Evolutionary conservation across 352 stramenopile genomes (phyloP).

Genomic region (Phytophthora constricta): DNA sequence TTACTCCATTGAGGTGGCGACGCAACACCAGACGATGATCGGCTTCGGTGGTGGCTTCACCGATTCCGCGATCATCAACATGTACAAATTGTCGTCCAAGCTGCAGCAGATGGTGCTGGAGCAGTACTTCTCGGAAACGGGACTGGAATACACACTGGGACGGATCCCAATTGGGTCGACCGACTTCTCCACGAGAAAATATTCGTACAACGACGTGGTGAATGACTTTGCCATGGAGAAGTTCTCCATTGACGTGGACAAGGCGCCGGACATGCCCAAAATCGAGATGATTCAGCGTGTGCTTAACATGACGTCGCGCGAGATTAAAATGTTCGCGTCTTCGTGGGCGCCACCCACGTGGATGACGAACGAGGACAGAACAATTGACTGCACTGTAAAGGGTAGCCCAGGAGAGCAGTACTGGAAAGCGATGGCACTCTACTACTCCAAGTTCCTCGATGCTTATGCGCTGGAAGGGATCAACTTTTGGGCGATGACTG

Average conservation of each 20-base stretch:
- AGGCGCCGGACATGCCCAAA: constrained; percentile 32
- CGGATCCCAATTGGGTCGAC: constrained; percentile 70
- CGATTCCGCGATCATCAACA: constrained; percentile 63
- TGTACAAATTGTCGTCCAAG: constrained; percentile 50
- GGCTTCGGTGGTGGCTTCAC: constrained; percentile 85
- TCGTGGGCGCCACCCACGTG: constrained; percentile 71
- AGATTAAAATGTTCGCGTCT: constrained; percentile 60
- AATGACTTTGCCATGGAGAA: constrained; percentile 41
- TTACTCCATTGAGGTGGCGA: constrained; percentile 28
- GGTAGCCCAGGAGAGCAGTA: constrained; percentile 42
- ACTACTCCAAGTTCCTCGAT: constrained; percentile 76
- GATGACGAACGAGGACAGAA: constrained; percentile 67
- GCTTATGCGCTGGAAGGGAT: constrained; percentile 60
- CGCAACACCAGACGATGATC: constrained; percentile 58
- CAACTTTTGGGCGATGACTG: constrained; percentile 66
- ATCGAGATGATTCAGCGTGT: constrained; percentile 36
- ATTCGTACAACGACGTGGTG: constrained; percentile 38
- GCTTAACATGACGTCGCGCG: constrained; percentile 27
- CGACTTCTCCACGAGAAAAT: constrained; percentile 66
- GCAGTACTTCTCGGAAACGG: constrained; percentile 58
- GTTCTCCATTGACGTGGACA: constrained; percentile 73
- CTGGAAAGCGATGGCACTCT: constrained; percentile 59
- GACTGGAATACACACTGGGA: constrained; percentile 64
- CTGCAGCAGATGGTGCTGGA: constrained; percentile 58
- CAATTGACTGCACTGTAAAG: constrained; percentile 38